Evolutionary conservation across 305 asterid genomes (phyloP).

Genomic region (Galium porrigens): DNA sequence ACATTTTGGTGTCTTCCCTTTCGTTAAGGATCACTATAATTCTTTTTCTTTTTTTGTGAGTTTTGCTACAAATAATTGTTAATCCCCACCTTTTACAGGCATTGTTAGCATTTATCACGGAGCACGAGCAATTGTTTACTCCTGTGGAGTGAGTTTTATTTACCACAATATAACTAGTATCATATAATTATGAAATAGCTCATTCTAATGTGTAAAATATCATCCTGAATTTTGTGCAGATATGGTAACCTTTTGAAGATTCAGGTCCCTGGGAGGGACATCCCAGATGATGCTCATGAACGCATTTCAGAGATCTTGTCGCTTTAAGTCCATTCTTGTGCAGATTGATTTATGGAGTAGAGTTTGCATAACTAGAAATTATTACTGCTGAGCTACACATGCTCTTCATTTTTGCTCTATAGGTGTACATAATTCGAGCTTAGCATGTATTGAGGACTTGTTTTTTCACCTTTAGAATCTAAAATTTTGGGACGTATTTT

Average conservation of each 20-base stretch:
- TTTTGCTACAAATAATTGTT: not conserved
- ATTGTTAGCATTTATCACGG: constrained; percentile 73
- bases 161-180: not conserved
- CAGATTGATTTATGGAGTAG: constrained; percentile 3
- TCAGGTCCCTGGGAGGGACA: constrained; percentile 84
- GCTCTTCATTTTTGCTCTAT: constrained; percentile 2
- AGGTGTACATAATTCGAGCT: constrained; percentile 16
- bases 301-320: constrained; percentile 51
- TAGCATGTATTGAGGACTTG: constrained; percentile 1
- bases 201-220: not conserved
- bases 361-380: not conserved
- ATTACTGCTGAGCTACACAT: not conserved
- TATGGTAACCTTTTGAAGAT: constrained; percentile 59
- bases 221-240: constrained; percentile 29
- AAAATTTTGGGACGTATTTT: constrained; percentile 5
- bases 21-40: not conserved
- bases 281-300: constrained; percentile 68
- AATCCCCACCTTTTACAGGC: constrained; percentile 39
- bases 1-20: not conserved
- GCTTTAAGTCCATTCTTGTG: constrained; percentile 21
- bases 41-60: not conserved
- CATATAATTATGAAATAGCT: constrained; percentile 4
- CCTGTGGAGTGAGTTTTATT: constrained; percentile 54
- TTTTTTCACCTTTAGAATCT: not conserved
- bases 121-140: constrained; percentile 63